Base-by-base conservation (phyloP, 2,329 filamentous ascomycete species). In the Teratosphaeria epicoccoides region DNA sequence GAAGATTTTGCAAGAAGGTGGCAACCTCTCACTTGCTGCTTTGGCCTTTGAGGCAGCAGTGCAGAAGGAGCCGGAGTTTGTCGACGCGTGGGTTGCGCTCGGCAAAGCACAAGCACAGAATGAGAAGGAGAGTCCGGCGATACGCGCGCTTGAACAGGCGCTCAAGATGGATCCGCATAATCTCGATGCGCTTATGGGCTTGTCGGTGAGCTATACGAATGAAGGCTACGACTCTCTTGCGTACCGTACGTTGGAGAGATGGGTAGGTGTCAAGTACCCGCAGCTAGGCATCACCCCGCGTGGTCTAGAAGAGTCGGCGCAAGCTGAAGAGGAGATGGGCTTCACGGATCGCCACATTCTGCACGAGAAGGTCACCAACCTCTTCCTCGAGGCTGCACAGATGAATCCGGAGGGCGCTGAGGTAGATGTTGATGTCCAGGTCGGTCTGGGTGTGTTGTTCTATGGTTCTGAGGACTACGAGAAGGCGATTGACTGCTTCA, bases 401-500 rank as follows among this genome's bases (percentile, higher is more conserved):
- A 80, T 96, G 47, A 93, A 88, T 25, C 93, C 93, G 0, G 84
- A 88, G 47, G 93, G 91, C 55, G 88, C 89, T 64, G 88, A 93
- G 64, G 97, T 98, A 87, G 94, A 98, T 65, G 93, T 93, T 0
- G 93, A 98, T 67, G 93, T 98, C 6, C 94, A 98, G 71, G 93
- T 98, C 53, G 93, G 93, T 1, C 78, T 98, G 1, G 94, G 94
- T 29, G 93, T 98, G 4, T 80, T 98, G 14, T 97, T 98, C 74
- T 98, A 98, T 71, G 93, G 91, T 49, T 89, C 88, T 25, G 93
- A 98, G 71, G 91, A 97, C 66, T 97, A 96, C 73, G 88, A 93
- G 67, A 98, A 98, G 74, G 93, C 93, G 0, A 91, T 98, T 33
- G 93, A 98, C 74, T 98, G 94, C 76, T 98, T 98, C 79, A 87